These are phyloP conservation scores for Acacia crassicarpa DNA, from an alignment of 306 rosid species.

Conservation along the genomic window DNA sequence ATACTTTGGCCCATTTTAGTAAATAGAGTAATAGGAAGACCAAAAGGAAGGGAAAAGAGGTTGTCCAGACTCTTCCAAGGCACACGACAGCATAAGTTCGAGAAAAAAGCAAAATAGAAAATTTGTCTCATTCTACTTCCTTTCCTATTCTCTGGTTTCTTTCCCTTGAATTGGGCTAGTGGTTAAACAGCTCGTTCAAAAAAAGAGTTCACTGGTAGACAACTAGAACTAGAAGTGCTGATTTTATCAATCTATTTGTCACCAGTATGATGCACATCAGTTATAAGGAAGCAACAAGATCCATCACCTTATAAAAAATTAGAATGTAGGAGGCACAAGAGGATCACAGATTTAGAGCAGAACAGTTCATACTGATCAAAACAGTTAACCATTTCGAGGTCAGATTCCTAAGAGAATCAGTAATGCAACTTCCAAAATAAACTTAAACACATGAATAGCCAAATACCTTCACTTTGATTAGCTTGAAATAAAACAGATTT, in stretches of 20 bases:
- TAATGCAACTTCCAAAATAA: neutral
- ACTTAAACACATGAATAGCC: neutral
- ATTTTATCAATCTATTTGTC: neutral
- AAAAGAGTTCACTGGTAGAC: neutral
- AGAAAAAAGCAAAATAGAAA: neutral
- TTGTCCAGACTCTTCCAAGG: neutral
- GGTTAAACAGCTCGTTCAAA: neutral
- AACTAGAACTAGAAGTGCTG: neutral
- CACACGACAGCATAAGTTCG: neutral
- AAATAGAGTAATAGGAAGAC: neutral
- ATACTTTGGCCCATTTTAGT: neutral
- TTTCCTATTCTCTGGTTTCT: neutral
- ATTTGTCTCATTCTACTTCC: conserved; percentile 1
- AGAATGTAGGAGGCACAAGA: neutral
- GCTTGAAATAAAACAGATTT: conserved; percentile 29
- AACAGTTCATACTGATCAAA: neutral
- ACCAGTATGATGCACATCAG: neutral
- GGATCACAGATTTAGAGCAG: neutral
- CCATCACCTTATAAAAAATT: neutral
- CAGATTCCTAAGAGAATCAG: neutral
- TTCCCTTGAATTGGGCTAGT: neutral
- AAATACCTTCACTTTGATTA: conserved; percentile 43
- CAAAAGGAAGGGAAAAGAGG: neutral
- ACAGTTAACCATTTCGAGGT: neutral
- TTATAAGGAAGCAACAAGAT: neutral